Percentiles rank a stretch among this genome's conserved stretches.
phyloP scores from a whole-genome alignment of 495 filamentous ascomycete species.

The Parmelia sp. region DNA sequence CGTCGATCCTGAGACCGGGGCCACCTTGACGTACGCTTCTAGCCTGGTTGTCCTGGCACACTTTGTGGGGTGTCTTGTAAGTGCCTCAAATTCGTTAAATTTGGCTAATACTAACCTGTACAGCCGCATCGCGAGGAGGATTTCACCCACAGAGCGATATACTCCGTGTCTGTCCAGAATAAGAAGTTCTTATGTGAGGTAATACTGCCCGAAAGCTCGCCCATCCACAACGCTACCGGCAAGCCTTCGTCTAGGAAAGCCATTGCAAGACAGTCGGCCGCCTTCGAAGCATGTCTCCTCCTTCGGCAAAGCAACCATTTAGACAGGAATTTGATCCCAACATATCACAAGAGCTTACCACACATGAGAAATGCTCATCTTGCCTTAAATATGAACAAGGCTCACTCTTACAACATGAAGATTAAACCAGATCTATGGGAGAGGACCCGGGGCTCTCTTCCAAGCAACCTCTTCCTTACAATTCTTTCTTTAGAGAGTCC shows the following conservation, averaged over 20 bases:
- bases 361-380: conserved; percentile 87
- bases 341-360: conserved; percentile 65
- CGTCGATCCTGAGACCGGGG: conserved; percentile 61
- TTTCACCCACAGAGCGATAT: conserved; percentile 49
- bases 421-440: conserved; percentile 76
- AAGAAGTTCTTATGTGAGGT: conserved; percentile 72
- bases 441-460: conserved; percentile 42
- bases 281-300: conserved; percentile 74
- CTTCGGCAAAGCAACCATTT: conserved; percentile 62
- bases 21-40: conserved; percentile 72
- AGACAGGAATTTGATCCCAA: conserved; percentile 66
- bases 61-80: conserved; percentile 53
- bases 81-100: conserved; percentile 24
- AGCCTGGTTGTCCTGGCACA: conserved; percentile 60
- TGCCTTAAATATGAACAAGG: conserved; percentile 71
- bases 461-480: conserved; percentile 55
- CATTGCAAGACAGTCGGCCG: conserved; percentile 81
- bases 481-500: conserved; percentile 55
- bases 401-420: conserved; percentile 65
- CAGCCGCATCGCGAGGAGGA: conserved; percentile 56
- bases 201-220: conserved; percentile 69
- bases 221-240: conserved; percentile 61
- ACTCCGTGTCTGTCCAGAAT: conserved; percentile 51
- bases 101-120: conserved; percentile 11
- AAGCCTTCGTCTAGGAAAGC: conserved; percentile 55